Conservation (phyloP, 2,329 filamentous ascomycete species). For the Fusarium piperis region DNA sequence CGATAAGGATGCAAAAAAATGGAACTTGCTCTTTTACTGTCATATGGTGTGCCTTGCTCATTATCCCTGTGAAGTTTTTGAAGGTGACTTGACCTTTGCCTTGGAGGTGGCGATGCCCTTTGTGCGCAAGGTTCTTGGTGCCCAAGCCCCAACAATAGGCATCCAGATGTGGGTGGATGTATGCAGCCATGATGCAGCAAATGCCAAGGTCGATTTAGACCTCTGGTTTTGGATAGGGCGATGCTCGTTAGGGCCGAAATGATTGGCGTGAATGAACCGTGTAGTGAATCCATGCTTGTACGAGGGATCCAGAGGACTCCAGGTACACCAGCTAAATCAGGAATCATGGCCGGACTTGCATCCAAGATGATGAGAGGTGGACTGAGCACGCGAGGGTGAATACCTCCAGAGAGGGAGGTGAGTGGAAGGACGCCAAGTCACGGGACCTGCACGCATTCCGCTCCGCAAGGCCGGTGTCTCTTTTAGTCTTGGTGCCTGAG, state of each 20-base stretch:
- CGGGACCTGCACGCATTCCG: conserved; percentile 22
- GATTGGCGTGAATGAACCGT: neutral
- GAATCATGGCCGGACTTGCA: neutral
- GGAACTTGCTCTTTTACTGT: conserved; percentile 22
- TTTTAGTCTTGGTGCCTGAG: conserved; percentile 33
- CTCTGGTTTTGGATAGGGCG: neutral
- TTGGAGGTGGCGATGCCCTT: neutral
- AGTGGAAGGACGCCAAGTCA: conserved; percentile 27
- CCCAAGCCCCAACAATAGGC: neutral
- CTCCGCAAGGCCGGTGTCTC: neutral
- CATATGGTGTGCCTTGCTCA: neutral
- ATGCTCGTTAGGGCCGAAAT: neutral
- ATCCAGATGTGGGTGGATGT: neutral
- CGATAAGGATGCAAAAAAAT: conserved; percentile 38
- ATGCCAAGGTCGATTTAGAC: neutral
- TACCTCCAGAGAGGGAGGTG: neutral
- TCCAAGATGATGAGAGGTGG: neutral
- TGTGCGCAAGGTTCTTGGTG: neutral
- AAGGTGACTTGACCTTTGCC: neutral
- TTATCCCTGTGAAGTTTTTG: neutral
- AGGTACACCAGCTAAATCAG: neutral
- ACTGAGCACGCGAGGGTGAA: neutral
- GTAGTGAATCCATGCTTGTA: neutral
- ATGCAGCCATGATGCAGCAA: neutral
- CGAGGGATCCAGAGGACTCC: neutral